phyloP scores from a whole-genome alignment of 345 rosid species.

The Gossypium herbaceum region DNA sequence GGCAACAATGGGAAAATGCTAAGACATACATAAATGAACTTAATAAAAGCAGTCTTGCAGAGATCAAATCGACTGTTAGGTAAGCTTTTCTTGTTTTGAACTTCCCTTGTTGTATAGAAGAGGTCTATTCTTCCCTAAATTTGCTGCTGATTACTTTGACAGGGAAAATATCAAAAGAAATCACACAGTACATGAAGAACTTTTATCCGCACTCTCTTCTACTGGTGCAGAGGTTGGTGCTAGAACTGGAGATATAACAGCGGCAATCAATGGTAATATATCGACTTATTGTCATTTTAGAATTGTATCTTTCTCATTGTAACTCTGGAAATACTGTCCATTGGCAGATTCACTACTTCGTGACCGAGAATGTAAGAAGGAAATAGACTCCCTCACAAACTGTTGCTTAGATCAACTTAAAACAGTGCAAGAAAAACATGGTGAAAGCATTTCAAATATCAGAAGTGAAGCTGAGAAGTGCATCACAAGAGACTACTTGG shows the following conservation, averaged over 20 bases:
- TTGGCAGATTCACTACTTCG: slow-evolving; percentile 47
- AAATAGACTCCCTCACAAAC: slow-evolving; percentile 38
- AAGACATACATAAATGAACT: slow-evolving; percentile 30
- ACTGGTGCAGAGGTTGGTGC: slow-evolving; percentile 40
- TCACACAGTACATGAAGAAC: slow-evolving; percentile 35
- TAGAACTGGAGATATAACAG: slow-evolving; percentile 35
- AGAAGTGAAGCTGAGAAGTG: slow-evolving; percentile 65
- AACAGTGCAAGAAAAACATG: slow-evolving; percentile 54
- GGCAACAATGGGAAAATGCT: slow-evolving; percentile 53
- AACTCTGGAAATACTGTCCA: background rate
- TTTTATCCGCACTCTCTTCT: slow-evolving; percentile 44
- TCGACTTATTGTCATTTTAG: background rate
- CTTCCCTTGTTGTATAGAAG: background rate
- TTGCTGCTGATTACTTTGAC: slow-evolving; percentile 14
- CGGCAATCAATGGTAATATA: slow-evolving; percentile 51
- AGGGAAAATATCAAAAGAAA: slow-evolving; percentile 45
- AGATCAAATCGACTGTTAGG: slow-evolving; percentile 19
- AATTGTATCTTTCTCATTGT: background rate
- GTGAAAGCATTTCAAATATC: slow-evolving; percentile 44
- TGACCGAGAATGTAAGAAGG: slow-evolving; percentile 56
- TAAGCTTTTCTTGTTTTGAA: background rate
- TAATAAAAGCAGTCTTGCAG: slow-evolving; percentile 27
- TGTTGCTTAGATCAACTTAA: slow-evolving; percentile 50
- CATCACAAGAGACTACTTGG: slow-evolving; percentile 71
- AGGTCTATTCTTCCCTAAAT: background rate